Conservation (phyloP, 805 yeast genomes). For the Ogataea neopini region DNA sequence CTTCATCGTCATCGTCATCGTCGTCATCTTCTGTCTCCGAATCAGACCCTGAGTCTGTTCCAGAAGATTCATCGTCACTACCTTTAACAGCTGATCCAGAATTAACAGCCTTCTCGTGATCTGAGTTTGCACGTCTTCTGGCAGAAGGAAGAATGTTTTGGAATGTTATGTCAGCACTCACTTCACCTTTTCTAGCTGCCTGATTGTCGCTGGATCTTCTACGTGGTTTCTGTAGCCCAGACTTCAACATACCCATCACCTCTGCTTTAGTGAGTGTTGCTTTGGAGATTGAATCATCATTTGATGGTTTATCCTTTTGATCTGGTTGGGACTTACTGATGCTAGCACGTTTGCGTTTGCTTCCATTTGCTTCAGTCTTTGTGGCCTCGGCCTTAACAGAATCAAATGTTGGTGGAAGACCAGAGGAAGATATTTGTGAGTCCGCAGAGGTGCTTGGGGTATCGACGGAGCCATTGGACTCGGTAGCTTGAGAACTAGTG, state of each 20-base stretch:
- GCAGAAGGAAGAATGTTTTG: conserved; percentile 23
- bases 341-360: not conserved
- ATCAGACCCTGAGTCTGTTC: conserved; percentile 18
- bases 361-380: not conserved
- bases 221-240: conserved; percentile 26
- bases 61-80: conserved; percentile 13
- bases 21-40: conserved; percentile 26
- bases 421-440: not conserved
- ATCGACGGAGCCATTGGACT: not conserved
- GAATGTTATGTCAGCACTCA: conserved; percentile 27
- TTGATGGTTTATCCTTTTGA: conserved; percentile 19
- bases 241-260: conserved; percentile 20
- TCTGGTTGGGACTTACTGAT: not conserved
- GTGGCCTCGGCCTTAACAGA: not conserved
- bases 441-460: conserved; percentile 2
- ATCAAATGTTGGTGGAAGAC: conserved; percentile 3
- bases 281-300: conserved; percentile 33
- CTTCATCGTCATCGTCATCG: conserved; percentile 20
- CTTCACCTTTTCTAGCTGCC: conserved; percentile 28
- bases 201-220: conserved; percentile 29
- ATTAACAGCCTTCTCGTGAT: not conserved
- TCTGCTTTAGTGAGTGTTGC: conserved; percentile 17
- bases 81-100: conserved; percentile 14
- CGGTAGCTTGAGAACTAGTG: not conserved
- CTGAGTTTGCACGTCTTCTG: conserved; percentile 15